A percentile compares a stretch with the other conserved stretches of the same genome.
phyloP scores from a whole-genome alignment of 495 filamentous ascomycete species.

The Immersiella caudata region DNA sequence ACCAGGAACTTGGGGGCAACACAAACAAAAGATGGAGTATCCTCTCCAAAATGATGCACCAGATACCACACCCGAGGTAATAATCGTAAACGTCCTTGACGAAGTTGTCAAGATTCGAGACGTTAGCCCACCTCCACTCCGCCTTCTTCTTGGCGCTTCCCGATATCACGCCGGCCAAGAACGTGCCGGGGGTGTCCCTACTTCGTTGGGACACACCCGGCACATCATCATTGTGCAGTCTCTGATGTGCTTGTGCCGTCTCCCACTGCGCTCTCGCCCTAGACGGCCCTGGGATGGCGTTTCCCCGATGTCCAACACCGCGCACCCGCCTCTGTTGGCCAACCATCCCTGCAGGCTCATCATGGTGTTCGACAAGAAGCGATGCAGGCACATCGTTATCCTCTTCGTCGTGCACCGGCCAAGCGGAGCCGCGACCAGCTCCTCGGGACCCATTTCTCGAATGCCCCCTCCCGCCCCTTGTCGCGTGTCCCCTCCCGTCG shows the following conservation, averaged over 20 bases:
- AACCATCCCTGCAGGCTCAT: conserved; percentile 14
- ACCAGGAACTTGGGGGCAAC: conserved; percentile 27
- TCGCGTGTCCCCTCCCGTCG: conserved; percentile 35
- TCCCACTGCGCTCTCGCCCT: conserved; percentile 68
- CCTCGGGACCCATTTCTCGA: conserved; percentile 12
- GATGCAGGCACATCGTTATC: conserved; percentile 94
- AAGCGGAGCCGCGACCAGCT: conserved; percentile 30
- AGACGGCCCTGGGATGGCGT: conserved; percentile 53
- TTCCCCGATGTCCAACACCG: conserved; percentile 25
- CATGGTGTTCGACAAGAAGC: conserved; percentile 71
- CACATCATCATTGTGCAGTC: conserved; percentile 54
- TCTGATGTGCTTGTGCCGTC: conserved; percentile 62
- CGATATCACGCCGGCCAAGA: conserved; percentile 41
- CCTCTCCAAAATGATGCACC: conserved; percentile 79
- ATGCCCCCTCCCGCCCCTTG: conserved; percentile 19
- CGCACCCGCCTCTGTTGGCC: conserved; percentile 20
- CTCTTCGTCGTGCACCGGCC: conserved; percentile 63
- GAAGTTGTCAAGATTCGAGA: conserved; percentile 88
- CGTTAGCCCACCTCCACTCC: conserved; percentile 95
- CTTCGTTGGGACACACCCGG: conserved; percentile 18
- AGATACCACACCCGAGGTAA: conserved; percentile 81
- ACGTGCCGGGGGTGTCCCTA: conserved; percentile 33
- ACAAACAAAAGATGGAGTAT: conserved; percentile 74
- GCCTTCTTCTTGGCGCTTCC: conserved; percentile 78
- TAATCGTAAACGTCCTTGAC: conserved; percentile 90